These are phyloP conservation scores for Myxozyma udenii DNA, from an alignment of 805 yeast genomes.

Conservation along the genomic window DNA sequence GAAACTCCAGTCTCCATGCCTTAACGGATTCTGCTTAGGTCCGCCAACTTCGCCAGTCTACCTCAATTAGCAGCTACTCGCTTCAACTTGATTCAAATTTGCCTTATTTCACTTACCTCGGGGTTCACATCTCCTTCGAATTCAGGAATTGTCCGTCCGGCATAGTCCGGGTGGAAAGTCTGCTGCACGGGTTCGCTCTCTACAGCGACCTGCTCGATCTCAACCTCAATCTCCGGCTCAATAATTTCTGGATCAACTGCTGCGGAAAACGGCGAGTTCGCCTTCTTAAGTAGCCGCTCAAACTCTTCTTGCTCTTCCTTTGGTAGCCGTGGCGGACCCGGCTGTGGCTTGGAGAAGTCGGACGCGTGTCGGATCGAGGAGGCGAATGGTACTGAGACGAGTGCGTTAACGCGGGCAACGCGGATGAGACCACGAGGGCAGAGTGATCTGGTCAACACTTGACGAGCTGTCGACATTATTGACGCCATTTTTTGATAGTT, in stretches of 20 bases:
- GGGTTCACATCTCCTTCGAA: slow-evolving; percentile 95
- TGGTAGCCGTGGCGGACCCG: slow-evolving; percentile 71
- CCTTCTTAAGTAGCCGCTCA: slow-evolving; percentile 77
- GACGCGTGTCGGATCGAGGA: slow-evolving; percentile 5
- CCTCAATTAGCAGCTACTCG: neutral
- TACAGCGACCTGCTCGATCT: slow-evolving; percentile 32
- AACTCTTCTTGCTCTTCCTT: slow-evolving; percentile 86
- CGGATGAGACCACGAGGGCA: too few relatives aligned
- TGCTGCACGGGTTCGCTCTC: slow-evolving; percentile 47
- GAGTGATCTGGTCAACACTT: too few relatives aligned
- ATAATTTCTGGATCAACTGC: slow-evolving; percentile 9
- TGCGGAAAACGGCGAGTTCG: slow-evolving; percentile 42
- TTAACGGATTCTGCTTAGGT: slow-evolving; percentile 93
- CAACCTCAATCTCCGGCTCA: slow-evolving; percentile 11
- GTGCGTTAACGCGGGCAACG: too few relatives aligned
- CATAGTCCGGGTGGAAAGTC: slow-evolving; percentile 56
- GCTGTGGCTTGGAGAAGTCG: slow-evolving; percentile 30
- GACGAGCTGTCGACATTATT: too few relatives aligned
- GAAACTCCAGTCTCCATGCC: slow-evolving; percentile 89
- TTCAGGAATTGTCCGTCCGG: slow-evolving; percentile 70
- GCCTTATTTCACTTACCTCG: slow-evolving; percentile 32
- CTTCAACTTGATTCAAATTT: neutral
- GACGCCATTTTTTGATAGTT: too few relatives aligned
- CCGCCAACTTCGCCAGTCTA: slow-evolving; percentile 93
- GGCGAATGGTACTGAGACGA: too few relatives aligned